Evolutionary conservation across 1,139 yeast genomes (phyloP).

Genomic region (Zygosaccharomyces pseudobailii): DNA sequence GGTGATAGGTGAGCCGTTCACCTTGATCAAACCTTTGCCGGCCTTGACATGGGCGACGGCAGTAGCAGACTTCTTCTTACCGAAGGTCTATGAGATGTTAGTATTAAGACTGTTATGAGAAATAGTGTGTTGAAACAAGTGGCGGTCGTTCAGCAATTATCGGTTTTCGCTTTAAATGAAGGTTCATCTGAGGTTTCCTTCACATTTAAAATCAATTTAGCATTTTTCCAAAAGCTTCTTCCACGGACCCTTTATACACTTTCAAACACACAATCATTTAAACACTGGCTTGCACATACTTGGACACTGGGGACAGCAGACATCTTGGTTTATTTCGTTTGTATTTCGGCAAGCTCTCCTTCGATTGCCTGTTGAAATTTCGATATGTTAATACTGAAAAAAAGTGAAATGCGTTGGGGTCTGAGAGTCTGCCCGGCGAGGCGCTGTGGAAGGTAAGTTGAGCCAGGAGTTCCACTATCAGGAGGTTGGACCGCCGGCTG

Average conservation of each 20-base stretch:
- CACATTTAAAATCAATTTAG: not conserved
- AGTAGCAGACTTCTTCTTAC: slow-evolving; percentile 99
- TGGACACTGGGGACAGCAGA: slow-evolving; percentile 65
- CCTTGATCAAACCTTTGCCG: slow-evolving; percentile 99
- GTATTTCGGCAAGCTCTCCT: slow-evolving; percentile 12
- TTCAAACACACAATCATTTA: not conserved
- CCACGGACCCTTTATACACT: not conserved
- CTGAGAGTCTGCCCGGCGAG: not conserved
- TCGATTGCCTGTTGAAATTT: not conserved
- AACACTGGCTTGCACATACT: slow-evolving; percentile 42
- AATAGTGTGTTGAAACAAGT: not conserved
- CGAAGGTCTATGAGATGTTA: slow-evolving; percentile 68
- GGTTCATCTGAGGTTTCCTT: not conserved
- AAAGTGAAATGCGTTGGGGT: slow-evolving; percentile 1
- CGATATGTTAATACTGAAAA: slow-evolving; percentile 1
- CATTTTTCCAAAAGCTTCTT: no score
- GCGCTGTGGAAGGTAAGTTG: not conserved
- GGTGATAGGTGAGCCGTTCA: slow-evolving; percentile 98
- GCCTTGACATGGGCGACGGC: slow-evolving; percentile 99
- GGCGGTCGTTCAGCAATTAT: not conserved
- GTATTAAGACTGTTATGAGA: not conserved
- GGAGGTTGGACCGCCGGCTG: not conserved
- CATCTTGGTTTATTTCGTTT: slow-evolving; percentile 33
- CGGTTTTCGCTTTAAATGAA: not conserved
- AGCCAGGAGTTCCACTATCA: not conserved